Percentiles rank a stretch among this genome's conserved stretches.
These are phyloP conservation scores for Coniella vitis DNA, from an alignment of 2,329 filamentous ascomycete genomes.

Conservation along the genomic window DNA sequence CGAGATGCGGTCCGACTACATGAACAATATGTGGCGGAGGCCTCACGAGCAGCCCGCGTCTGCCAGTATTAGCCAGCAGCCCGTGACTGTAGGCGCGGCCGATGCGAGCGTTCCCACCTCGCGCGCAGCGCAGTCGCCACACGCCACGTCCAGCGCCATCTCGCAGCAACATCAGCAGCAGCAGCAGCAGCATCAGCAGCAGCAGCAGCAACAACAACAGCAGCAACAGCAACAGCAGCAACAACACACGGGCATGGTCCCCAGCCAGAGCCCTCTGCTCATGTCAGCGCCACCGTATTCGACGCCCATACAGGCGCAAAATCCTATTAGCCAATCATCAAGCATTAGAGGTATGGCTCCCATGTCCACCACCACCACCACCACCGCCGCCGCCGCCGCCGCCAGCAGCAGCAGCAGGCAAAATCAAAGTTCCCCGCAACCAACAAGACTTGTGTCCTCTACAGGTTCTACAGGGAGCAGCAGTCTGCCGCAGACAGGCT, in stretches of 20 bases:
- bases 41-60: constrained; percentile 68
- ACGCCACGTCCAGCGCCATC: constrained; percentile 46
- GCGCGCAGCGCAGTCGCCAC: constrained; percentile 52
- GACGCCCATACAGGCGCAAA: constrained; percentile 64
- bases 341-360: constrained; percentile 61
- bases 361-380: constrained; percentile 39
- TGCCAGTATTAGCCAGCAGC: constrained; percentile 39
- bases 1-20: constrained; percentile 68
- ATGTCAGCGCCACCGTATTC: constrained; percentile 61
- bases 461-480: constrained; percentile 42
- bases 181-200: constrained; percentile 25
- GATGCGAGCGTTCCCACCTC: constrained; percentile 41
- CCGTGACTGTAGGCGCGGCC: constrained; percentile 28
- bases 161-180: constrained; percentile 26
- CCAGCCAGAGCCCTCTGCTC: constrained; percentile 60
- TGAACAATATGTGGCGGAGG: constrained; percentile 75
- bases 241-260: constrained; percentile 44
- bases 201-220: constrained; percentile 25
- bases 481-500: constrained; percentile 47
- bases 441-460: constrained; percentile 46
- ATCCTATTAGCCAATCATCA: constrained; percentile 64
- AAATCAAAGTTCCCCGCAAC: constrained; percentile 36
- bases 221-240: constrained; percentile 26
- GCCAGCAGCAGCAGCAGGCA: too few species aligned
- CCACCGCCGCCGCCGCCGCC: too few species aligned